Conservation (phyloP, 306 rosid species). For the Fragaria iinumae region DNA sequence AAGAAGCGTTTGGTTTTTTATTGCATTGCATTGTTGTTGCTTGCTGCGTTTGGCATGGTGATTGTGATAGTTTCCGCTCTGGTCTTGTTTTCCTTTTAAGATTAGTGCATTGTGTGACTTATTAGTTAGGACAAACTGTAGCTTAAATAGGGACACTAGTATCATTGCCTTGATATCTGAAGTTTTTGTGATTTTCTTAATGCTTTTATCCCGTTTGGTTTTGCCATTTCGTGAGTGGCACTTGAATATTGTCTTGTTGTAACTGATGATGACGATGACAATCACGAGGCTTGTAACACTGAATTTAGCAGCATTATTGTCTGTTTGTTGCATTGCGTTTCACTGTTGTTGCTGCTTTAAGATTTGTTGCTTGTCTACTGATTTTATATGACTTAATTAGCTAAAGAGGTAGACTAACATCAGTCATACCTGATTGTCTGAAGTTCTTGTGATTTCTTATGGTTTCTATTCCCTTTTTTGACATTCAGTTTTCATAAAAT, state of each 20-base stretch:
- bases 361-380: background rate
- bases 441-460: background rate
- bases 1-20: background rate
- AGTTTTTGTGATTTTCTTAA: background rate
- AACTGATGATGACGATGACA: background rate
- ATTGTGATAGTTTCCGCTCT: background rate
- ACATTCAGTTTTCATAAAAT: constrained; percentile 17
- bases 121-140: background rate
- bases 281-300: background rate
- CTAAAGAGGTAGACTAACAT: background rate
- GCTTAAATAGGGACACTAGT: background rate
- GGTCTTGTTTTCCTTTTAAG: background rate
- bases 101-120: background rate
- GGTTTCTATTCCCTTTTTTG: background rate
- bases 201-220: background rate
- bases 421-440: background rate
- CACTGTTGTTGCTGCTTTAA: background rate
- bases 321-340: background rate
- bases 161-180: background rate
- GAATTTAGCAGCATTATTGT: background rate
- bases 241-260: background rate
- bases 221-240: background rate
- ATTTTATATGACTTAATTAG: background rate
- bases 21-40: background rate
- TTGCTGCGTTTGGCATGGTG: background rate